phyloP scores from a whole-genome alignment of 2,329 filamentous ascomycete genomes.

The Claviceps capensis region DNA sequence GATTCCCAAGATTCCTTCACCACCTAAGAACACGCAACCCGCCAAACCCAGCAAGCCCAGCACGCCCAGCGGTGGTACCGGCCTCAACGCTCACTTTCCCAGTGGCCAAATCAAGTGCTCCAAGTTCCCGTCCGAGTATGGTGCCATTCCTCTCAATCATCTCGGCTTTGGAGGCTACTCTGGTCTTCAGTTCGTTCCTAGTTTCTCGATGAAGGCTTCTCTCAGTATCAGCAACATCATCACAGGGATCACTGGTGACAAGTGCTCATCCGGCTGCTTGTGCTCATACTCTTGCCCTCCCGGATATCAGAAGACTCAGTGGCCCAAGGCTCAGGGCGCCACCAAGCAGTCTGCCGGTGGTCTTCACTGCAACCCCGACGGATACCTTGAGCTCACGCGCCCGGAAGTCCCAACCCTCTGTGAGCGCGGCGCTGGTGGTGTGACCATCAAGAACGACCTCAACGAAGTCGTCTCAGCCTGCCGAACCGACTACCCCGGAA shows the following conservation, averaged over 20 bases:
- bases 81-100: constrained; percentile 57
- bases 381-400: constrained; percentile 69
- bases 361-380: constrained; percentile 59
- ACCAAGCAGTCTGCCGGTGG: constrained; percentile 82
- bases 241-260: constrained; percentile 45
- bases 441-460: constrained; percentile 66
- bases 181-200: constrained; percentile 55
- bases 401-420: constrained; percentile 56
- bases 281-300: constrained; percentile 91
- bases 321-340: constrained; percentile 63
- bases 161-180: constrained; percentile 62
- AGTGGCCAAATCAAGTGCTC: constrained; percentile 58
- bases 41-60: constrained; percentile 8
- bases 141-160: constrained; percentile 58
- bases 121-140: constrained; percentile 67
- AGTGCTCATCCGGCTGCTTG: constrained; percentile 51
- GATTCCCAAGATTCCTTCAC: constrained; percentile 11
- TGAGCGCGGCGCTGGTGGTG: constrained; percentile 53
- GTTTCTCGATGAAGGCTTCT: constrained; percentile 30
- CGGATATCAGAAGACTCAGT: constrained; percentile 87
- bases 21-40: constrained; percentile 8
- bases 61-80: constrained; percentile 15
- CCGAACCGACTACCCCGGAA: constrained; percentile 93
- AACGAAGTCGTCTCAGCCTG: constrained; percentile 57
- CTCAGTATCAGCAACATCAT: constrained; percentile 50